Conservation (phyloP, 352 stramenopile genomes). For the Phytopythium sindhum region DNA sequence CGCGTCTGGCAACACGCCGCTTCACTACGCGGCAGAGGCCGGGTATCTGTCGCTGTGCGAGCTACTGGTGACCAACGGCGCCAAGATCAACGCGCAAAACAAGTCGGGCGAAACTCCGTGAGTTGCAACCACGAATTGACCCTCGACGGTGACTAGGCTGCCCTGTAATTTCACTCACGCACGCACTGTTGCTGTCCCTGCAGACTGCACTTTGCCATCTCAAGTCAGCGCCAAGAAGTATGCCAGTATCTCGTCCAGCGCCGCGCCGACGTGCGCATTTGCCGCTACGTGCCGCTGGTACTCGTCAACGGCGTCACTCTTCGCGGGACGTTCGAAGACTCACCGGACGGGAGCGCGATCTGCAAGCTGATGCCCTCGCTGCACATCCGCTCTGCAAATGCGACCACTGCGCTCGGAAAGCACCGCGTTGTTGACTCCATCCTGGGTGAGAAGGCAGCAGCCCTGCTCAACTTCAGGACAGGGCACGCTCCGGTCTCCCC, state of each 20-base stretch:
- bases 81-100: slow-evolving; percentile 79
- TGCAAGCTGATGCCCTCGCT: slow-evolving; percentile 64
- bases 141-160: not conserved
- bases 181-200: not conserved
- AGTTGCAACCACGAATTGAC: slow-evolving; percentile 7
- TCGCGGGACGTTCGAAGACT: slow-evolving; percentile 60
- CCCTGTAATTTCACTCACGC: not conserved
- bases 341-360: slow-evolving; percentile 32
- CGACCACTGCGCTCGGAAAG: slow-evolving; percentile 16
- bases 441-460: not conserved
- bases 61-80: slow-evolving; percentile 55
- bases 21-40: slow-evolving; percentile 76
- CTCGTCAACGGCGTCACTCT: slow-evolving; percentile 51
- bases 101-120: slow-evolving; percentile 76
- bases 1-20: slow-evolving; percentile 59
- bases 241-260: slow-evolving; percentile 54
- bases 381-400: slow-evolving; percentile 32
- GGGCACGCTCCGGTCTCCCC: not conserved
- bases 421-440: not conserved
- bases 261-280: slow-evolving; percentile 62
- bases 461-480: not conserved
- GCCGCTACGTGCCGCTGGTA: slow-evolving; percentile 52
- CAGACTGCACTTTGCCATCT: slow-evolving; percentile 80
- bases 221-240: slow-evolving; percentile 68
- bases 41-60: slow-evolving; percentile 65